Evolutionary conservation across 2,329 filamentous ascomycete species (phyloP).

Genomic region (Pseudogymnoascus destructans): DNA sequence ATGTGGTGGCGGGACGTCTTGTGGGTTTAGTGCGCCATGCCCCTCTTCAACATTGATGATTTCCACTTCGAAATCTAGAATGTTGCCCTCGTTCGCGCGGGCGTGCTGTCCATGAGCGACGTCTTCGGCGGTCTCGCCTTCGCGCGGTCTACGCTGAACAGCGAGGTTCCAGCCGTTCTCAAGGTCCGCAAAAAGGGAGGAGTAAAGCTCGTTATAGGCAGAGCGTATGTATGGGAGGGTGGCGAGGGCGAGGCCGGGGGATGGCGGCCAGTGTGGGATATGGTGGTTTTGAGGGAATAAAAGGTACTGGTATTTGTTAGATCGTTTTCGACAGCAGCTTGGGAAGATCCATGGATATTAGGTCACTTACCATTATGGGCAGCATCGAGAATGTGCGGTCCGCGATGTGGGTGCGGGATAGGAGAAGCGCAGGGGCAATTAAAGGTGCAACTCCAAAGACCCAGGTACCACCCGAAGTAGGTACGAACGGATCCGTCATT

Average conservation of each 20-base stretch:
- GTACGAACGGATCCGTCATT: slow-evolving; percentile 21
- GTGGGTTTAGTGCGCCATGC: not conserved
- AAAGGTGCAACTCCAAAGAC: slow-evolving; percentile 44
- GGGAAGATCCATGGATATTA: slow-evolving; percentile 37
- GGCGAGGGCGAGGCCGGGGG: slow-evolving; percentile 51
- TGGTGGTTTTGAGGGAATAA: slow-evolving; percentile 8
- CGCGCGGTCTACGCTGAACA: slow-evolving; percentile 24
- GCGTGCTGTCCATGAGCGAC: slow-evolving; percentile 18
- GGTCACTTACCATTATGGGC: slow-evolving; percentile 30
- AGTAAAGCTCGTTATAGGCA: slow-evolving; percentile 49
- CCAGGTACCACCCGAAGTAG: slow-evolving; percentile 14
- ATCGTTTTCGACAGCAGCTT: slow-evolving; percentile 15
- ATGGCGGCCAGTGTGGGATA: slow-evolving; percentile 35
- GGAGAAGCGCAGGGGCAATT: slow-evolving; percentile 53
- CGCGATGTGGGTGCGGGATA: slow-evolving; percentile 51
- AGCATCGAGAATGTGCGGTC: slow-evolving; percentile 32
- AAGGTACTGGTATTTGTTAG: slow-evolving; percentile 19
- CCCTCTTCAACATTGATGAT: slow-evolving; percentile 20
- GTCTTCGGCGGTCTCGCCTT: slow-evolving; percentile 23
- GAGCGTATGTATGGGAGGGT: slow-evolving; percentile 52
- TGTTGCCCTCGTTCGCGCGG: slow-evolving; percentile 17
- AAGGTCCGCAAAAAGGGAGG: slow-evolving; percentile 18
- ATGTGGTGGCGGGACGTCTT: not conserved
- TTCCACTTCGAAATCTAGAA: slow-evolving; percentile 29
- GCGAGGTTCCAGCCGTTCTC: slow-evolving; percentile 25